Percentiles rank a stretch among this genome's conserved stretches.
Evolutionary conservation across 139 green algal genomes (phyloP).

Genomic region (Asterochloris erici): DNA sequence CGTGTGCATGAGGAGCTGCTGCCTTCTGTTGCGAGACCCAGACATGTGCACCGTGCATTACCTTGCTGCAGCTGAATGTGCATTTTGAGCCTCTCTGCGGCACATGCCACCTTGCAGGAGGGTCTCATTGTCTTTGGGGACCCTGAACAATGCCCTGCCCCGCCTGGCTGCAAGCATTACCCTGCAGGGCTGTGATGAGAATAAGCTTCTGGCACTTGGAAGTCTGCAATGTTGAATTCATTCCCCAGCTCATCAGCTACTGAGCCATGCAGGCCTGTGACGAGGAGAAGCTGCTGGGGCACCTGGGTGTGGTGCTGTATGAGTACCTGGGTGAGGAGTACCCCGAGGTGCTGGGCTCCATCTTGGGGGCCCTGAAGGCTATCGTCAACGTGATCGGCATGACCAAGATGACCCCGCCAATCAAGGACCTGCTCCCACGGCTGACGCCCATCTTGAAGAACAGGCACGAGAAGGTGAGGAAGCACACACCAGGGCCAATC

Average conservation of each 20-base stretch:
- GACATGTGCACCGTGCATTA: too few species aligned
- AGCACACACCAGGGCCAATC: too few species aligned
- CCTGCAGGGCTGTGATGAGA: too few species aligned
- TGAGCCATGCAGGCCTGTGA: slow-evolving; percentile 67
- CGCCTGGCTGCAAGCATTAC: too few species aligned
- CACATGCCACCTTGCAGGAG: too few species aligned
- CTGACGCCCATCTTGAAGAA: slow-evolving; percentile 99
- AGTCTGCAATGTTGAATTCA: too few species aligned
- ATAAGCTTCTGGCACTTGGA: neutral
- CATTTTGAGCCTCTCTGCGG: too few species aligned
- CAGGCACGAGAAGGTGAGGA: slow-evolving; percentile 68
- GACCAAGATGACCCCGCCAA: slow-evolving; percentile 97
- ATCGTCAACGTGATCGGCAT: slow-evolving; percentile 98
- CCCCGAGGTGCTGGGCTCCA: slow-evolving; percentile 94
- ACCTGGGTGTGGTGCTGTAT: slow-evolving; percentile 96
- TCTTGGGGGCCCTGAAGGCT: slow-evolving; percentile 92
- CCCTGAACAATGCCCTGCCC: too few species aligned
- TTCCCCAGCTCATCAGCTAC: neutral
- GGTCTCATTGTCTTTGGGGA: too few species aligned
- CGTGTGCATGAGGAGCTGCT: neutral
- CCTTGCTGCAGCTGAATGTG: too few species aligned
- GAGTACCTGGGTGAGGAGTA: slow-evolving; percentile 97
- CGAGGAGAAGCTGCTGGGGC: slow-evolving; percentile 95
- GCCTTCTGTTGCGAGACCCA: too few species aligned
- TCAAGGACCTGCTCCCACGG: slow-evolving; percentile 98